phyloP scores from a whole-genome alignment of 2,329 filamentous ascomycete genomes.

The Emergomyces africanus region DNA sequence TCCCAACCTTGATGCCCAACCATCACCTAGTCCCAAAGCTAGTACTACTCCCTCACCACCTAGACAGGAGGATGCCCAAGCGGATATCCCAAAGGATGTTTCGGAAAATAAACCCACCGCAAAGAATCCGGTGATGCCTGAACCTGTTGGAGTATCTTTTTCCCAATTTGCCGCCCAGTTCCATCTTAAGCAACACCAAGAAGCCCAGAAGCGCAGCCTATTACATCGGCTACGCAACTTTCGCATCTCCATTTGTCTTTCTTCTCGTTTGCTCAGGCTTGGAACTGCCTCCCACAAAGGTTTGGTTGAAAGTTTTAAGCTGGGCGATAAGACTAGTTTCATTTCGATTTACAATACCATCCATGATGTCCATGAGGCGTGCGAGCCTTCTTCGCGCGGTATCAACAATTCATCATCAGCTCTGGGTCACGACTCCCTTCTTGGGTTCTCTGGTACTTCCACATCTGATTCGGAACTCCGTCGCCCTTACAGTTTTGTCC shows the following conservation, averaged over 20 bases:
- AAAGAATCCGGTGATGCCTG: constrained; percentile 6
- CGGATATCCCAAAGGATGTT: constrained; percentile 5
- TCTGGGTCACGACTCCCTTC: constrained; percentile 23
- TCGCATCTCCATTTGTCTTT: constrained; percentile 32
- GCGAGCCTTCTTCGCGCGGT: constrained; percentile 18
- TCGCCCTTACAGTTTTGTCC: constrained; percentile 26
- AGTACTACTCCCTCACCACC: neutral
- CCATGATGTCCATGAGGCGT: constrained; percentile 32
- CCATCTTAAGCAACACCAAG: constrained; percentile 30
- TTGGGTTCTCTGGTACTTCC: constrained; percentile 18
- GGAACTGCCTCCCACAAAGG: constrained; percentile 30
- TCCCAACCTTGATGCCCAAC: neutral
- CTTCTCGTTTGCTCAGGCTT: constrained; percentile 30
- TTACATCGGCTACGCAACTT: constrained; percentile 28
- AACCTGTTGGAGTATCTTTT: constrained; percentile 24
- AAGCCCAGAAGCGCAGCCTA: constrained; percentile 27
- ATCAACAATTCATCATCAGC: constrained; percentile 10
- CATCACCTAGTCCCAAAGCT: neutral
- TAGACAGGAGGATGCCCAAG: neutral
- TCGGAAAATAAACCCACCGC: constrained; percentile 14
- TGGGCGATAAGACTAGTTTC: constrained; percentile 34
- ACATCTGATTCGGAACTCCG: constrained; percentile 25
- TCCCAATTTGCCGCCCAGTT: constrained; percentile 32
- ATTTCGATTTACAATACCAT: constrained; percentile 32
- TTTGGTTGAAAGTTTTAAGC: constrained; percentile 32